Evolutionary conservation across 225 moss, liverwort and hornwort genomes (phyloP).

Genomic region (Neckera pumila): DNA sequence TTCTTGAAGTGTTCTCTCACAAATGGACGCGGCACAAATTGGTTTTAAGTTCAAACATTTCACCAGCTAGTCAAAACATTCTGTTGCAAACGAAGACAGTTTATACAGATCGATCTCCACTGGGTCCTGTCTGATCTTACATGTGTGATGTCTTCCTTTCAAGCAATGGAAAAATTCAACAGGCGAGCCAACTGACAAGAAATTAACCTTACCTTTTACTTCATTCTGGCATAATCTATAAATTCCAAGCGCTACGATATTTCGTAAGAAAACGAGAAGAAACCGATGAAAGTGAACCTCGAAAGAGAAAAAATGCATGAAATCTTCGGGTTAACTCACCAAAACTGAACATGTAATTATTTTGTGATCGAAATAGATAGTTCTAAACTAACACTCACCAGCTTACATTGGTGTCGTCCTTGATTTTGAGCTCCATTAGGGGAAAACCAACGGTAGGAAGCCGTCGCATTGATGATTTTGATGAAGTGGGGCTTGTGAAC

Average conservation of each 20-base stretch:
- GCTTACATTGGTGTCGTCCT: background rate
- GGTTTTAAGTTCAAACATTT: background rate
- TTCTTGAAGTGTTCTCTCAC: slow-evolving; percentile 12
- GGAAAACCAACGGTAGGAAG: background rate
- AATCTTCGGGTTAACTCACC: background rate
- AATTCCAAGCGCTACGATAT: background rate
- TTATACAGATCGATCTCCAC: background rate
- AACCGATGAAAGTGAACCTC: background rate
- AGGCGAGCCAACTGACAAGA: background rate
- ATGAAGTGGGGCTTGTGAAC: slow-evolving; percentile 12
- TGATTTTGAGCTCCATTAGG: background rate
- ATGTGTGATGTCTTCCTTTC: background rate
- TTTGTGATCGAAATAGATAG: background rate
- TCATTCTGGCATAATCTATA: background rate
- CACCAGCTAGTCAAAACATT: background rate
- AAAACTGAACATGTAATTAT: background rate
- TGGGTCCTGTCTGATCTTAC: background rate
- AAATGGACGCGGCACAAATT: slow-evolving; percentile 19
- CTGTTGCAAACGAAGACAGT: background rate
- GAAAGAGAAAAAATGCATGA: background rate
- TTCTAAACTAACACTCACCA: background rate
- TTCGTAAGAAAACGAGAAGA: background rate
- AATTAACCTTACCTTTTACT: background rate
- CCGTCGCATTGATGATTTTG: slow-evolving; percentile 6
- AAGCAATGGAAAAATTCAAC: background rate